phyloP scores from a whole-genome alignment of 2,329 filamentous ascomycete species.

The Hypoxylon sp. region DNA sequence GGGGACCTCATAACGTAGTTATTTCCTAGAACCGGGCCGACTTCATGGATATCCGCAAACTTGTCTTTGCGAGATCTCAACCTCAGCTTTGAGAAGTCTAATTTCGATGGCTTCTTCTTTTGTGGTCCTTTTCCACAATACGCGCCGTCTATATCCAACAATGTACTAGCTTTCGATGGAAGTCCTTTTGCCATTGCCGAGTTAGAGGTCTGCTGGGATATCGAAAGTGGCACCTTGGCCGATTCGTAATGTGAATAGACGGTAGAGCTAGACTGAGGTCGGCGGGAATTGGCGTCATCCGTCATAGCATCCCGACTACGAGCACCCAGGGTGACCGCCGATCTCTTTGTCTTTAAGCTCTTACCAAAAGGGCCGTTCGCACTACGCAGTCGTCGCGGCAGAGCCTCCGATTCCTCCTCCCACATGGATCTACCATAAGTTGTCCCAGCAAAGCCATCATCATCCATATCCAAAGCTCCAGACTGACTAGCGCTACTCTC shows the following conservation, averaged over 20 bases:
- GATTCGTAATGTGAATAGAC: conserved; percentile 71
- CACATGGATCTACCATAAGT: conserved; percentile 55
- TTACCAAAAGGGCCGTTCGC: conserved; percentile 41
- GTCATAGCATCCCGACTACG: conserved; percentile 54
- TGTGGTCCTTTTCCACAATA: conserved; percentile 53
- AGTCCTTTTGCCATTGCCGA: conserved; percentile 72
- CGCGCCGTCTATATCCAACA: conserved; percentile 63
- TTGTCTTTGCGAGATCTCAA: conserved; percentile 56
- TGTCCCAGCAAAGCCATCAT: conserved; percentile 44
- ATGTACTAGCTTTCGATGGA: conserved; percentile 63
- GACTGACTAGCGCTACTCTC: conserved; percentile 59
- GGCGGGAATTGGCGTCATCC: conserved; percentile 63
- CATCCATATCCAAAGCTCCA: conserved; percentile 49
- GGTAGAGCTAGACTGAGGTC: conserved; percentile 69
- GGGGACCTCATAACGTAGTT: conserved; percentile 61
- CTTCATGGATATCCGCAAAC: conserved; percentile 46
- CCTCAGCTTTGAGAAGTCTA: conserved; percentile 65
- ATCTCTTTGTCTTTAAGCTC: conserved; percentile 47
- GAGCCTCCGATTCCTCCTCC: conserved; percentile 65
- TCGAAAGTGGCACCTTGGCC: conserved; percentile 68
- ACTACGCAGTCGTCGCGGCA: conserved; percentile 56
- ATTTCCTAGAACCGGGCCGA: conserved; percentile 55
- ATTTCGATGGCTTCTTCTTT: conserved; percentile 65
- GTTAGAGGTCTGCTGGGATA: conserved; percentile 72
- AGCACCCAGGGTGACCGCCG: conserved; percentile 48